These are phyloP conservation scores for Neurospora discreta DNA, from an alignment of 495 filamentous ascomycete genomes.

Conservation along the genomic window DNA sequence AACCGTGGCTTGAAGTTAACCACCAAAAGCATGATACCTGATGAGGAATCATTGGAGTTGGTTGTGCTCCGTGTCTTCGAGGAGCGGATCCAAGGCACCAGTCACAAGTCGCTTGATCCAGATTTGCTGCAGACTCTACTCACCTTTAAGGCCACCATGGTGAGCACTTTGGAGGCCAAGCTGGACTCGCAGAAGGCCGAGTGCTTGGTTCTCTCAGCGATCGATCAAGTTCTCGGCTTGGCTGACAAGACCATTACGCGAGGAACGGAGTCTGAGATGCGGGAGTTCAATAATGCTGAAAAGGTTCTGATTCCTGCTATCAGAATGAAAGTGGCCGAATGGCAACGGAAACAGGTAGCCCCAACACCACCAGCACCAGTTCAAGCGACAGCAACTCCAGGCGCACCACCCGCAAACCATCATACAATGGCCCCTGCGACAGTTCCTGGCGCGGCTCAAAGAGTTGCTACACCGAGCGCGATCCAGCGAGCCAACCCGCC, in stretches of 20 bases:
- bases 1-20: constrained; percentile 22
- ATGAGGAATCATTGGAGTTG: constrained; percentile 16
- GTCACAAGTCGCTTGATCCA: constrained; percentile 16
- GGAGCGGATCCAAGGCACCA: constrained; percentile 1
- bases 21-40: constrained; percentile 11
- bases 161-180: constrained; percentile 13
- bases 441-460: background rate
- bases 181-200: constrained; percentile 19
- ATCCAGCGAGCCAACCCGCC: background rate
- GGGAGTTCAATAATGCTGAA: constrained; percentile 17
- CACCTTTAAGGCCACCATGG: constrained; percentile 17
- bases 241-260: constrained; percentile 19
- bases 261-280: constrained; percentile 12
- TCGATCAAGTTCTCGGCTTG: constrained; percentile 28
- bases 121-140: constrained; percentile 14
- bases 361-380: background rate
- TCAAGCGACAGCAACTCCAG: background rate
- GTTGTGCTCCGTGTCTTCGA: constrained; percentile 22
- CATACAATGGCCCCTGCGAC: background rate
- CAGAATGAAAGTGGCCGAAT: constrained; percentile 6
- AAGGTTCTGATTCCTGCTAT: constrained; percentile 18
- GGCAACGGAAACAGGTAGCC: constrained; percentile 12
- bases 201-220: constrained; percentile 23
- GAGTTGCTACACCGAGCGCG: background rate
- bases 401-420: background rate